phyloP scores from a whole-genome alignment of 2,329 filamentous ascomycete species.

The Zymoseptoria crescenta region DNA sequence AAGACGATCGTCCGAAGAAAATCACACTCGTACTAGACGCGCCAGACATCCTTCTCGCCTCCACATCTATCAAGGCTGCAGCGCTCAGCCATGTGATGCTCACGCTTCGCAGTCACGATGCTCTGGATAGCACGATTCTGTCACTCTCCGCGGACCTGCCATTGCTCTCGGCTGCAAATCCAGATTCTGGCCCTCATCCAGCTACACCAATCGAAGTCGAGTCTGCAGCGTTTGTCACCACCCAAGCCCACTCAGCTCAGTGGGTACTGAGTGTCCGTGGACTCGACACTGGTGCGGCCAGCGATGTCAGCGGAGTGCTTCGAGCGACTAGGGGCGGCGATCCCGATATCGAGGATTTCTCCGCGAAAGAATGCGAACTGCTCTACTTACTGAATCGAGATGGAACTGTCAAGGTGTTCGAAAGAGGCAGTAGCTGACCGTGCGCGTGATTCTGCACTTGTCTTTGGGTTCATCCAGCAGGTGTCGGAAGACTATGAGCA shows the following conservation, averaged over 20 bases:
- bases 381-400: constrained; percentile 76
- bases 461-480: not conserved
- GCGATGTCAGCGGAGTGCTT: constrained; percentile 82
- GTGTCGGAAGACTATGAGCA: too few relatives aligned
- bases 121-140: constrained; percentile 61
- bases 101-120: constrained; percentile 17
- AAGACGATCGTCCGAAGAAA: constrained; percentile 11
- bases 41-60: constrained; percentile 37
- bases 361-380: constrained; percentile 55
- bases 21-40: constrained; percentile 39
- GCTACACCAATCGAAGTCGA: constrained; percentile 61
- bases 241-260: constrained; percentile 67
- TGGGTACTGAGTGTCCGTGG: constrained; percentile 63
- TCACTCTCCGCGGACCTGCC: constrained; percentile 66
- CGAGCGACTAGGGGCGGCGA: constrained; percentile 58
- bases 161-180: constrained; percentile 45
- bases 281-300: constrained; percentile 80
- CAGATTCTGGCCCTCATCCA: constrained; percentile 11
- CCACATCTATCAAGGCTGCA: constrained; percentile 19
- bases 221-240: constrained; percentile 63
- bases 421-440: constrained; percentile 54
- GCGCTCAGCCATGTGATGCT: constrained; percentile 27
- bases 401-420: constrained; percentile 75
- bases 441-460: not conserved
- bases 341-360: constrained; percentile 3